Evolutionary conservation across 2,329 filamentous ascomycete genomes (phyloP).

Genomic region (Tolypocladium nubicola): DNA sequence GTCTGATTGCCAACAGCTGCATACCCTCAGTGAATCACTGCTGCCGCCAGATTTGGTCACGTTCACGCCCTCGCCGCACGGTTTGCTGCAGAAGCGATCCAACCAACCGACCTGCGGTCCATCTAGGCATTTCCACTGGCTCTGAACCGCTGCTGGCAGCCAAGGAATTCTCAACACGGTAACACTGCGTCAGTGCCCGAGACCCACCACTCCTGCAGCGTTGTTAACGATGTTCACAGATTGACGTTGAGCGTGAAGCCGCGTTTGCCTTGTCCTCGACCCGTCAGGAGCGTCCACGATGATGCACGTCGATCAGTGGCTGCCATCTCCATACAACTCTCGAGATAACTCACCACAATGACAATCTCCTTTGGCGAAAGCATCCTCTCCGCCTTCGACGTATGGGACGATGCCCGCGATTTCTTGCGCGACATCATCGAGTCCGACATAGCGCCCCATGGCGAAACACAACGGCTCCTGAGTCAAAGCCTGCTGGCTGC

Average conservation of each 20-base stretch:
- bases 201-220: neutral
- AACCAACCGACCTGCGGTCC: too few species aligned
- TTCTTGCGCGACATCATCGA: constrained; percentile 21
- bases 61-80: neutral
- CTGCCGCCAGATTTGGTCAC: neutral
- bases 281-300: neutral
- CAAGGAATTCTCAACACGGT: neutral
- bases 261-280: too few species aligned
- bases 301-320: neutral
- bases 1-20: neutral
- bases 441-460: constrained; percentile 10
- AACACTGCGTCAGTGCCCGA: neutral
- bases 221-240: neutral
- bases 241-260: neutral
- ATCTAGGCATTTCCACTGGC: too few species aligned
- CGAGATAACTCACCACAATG: neutral
- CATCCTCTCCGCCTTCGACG: constrained; percentile 21
- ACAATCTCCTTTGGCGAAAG: constrained; percentile 6
- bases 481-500: constrained; percentile 20
- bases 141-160: neutral
- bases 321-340: neutral
- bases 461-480: constrained; percentile 16
- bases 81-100: neutral
- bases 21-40: neutral
- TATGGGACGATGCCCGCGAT: constrained; percentile 15